Evolutionary conservation across 2,329 filamentous ascomycete species (phyloP), one percentile per base, ranked within the genome.

Genomic region (Pestalotiopsis sp.): DNA sequence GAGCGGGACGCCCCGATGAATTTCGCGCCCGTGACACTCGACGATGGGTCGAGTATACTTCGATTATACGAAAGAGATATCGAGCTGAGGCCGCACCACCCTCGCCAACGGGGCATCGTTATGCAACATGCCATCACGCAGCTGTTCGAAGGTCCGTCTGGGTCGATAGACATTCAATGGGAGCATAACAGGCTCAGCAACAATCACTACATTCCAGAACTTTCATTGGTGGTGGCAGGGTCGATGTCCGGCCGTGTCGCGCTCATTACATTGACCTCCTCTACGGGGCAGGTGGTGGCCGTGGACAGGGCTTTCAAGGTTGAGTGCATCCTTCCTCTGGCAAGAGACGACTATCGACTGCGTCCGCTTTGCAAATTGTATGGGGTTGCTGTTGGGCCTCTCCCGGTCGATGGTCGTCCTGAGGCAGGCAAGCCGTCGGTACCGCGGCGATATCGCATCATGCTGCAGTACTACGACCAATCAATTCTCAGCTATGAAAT

Each of bases 381-480:
- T 61, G 93, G 93, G 0, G 83, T 95, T 67, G 91, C 92, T 0
- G 85, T 91, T 2, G 88, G 88, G 2, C 92, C 90, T 0, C 80
- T 93, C 6, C 91, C 89, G 65, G 85, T 81, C 64, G 76, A 82
- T 0, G 78, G 73, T 7, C 75, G 77, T 60, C 66, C 64, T 14
- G 72, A 73, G 0, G 65, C 72, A 66, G 70, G 74, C 7, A 70
- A 75, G 39, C 78, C 82, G 69, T 74, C 75, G 41, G 57, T 62
- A 14, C 78, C 82, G 68, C 76, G 75, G 45, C 58, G 66, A 25
- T 68, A 57, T 41, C 82, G 91, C 69, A 72, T 95, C 68, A 86
- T 95, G 77, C 80, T 95, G 78, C 90, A 93, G 77, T 95, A 91
- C 76, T 85, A 86, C 68, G 89, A 94, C 78, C 89, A 93, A 73